phyloP scores from a whole-genome alignment of 768 basidiomycete species.

The Cystobasidiopsis lactophilus region DNA sequence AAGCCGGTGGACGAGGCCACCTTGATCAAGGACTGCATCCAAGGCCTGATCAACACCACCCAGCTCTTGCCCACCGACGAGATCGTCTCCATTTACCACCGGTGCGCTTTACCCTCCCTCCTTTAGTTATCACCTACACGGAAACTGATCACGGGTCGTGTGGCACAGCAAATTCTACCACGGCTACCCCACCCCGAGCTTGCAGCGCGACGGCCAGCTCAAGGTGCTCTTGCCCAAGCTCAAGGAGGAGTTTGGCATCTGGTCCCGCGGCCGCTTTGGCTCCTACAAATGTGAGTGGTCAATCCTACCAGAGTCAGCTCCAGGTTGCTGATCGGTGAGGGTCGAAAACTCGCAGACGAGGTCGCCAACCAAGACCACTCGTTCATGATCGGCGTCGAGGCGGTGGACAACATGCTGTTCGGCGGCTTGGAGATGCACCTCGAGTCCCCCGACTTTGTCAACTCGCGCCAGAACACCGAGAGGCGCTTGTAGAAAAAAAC shows the following conservation, averaged over 20 bases:
- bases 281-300: constrained; percentile 13
- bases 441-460: constrained; percentile 14
- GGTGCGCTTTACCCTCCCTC: neutral
- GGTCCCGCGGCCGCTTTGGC: constrained; percentile 24
- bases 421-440: constrained; percentile 14
- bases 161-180: constrained; percentile 13
- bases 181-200: constrained; percentile 25
- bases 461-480: constrained; percentile 22
- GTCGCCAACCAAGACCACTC: constrained; percentile 18
- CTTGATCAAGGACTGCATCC: constrained; percentile 24
- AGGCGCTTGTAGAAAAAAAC: constrained; percentile 11
- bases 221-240: constrained; percentile 23
- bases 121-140: neutral
- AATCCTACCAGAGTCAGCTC: neutral
- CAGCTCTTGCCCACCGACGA: constrained; percentile 24
- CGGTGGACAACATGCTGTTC: constrained; percentile 23
- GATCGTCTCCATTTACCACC: constrained; percentile 25
- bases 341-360: constrained; percentile 8
- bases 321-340: neutral
- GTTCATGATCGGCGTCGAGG: constrained; percentile 26
- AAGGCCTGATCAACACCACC: constrained; percentile 23
- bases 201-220: constrained; percentile 25
- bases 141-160: neutral
- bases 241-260: constrained; percentile 23
- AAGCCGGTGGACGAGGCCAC: constrained; percentile 25